phyloP scores from a whole-genome alignment of 1,284 basidiomycete species.

The Tremellales sp. region DNA sequence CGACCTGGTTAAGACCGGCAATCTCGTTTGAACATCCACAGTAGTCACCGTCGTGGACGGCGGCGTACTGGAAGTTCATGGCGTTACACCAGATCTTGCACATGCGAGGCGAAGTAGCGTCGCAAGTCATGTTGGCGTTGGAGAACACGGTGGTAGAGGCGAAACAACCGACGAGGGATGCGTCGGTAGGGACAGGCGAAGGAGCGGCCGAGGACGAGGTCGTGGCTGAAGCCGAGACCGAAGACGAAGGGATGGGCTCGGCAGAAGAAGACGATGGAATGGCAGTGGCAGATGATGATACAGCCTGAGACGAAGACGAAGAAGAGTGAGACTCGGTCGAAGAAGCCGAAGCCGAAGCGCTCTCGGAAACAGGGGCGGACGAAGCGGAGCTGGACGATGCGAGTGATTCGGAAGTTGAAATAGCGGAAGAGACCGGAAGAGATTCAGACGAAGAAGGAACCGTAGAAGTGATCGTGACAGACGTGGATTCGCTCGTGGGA shows the following conservation, averaged over 20 bases:
- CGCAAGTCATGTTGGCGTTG: slow-evolving; percentile 21
- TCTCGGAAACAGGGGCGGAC: background rate
- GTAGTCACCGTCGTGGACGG: slow-evolving; percentile 17
- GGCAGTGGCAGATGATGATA: slow-evolving; percentile 3
- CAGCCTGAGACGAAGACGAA: background rate
- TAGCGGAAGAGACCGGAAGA: slow-evolving; percentile 2
- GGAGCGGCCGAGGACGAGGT: slow-evolving; percentile 14
- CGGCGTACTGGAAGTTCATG: slow-evolving; percentile 25
- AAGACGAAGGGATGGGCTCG: background rate
- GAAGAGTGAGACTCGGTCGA: slow-evolving; percentile 1
- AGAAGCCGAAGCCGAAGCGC: slow-evolving; percentile 2
- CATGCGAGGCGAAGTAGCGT: slow-evolving; percentile 19
- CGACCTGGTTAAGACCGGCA: slow-evolving; percentile 11
- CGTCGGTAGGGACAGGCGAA: slow-evolving; percentile 9
- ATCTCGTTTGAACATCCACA: slow-evolving; percentile 27
- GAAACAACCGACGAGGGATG: slow-evolving; percentile 18
- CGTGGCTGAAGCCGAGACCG: background rate
- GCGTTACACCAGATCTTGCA: slow-evolving; percentile 33
- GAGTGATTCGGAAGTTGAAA: background rate
- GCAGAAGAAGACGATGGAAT: slow-evolving; percentile 1
- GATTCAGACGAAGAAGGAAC: slow-evolving; percentile 6
- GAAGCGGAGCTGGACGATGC: background rate
- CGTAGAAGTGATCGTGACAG: too few relatives aligned
- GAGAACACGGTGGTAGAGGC: slow-evolving; percentile 11
- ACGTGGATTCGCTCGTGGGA: slow-evolving; percentile 5